Evolutionary conservation across 768 basidiomycete genomes (phyloP).

Genomic region (Lentinus tigrinus): DNA sequence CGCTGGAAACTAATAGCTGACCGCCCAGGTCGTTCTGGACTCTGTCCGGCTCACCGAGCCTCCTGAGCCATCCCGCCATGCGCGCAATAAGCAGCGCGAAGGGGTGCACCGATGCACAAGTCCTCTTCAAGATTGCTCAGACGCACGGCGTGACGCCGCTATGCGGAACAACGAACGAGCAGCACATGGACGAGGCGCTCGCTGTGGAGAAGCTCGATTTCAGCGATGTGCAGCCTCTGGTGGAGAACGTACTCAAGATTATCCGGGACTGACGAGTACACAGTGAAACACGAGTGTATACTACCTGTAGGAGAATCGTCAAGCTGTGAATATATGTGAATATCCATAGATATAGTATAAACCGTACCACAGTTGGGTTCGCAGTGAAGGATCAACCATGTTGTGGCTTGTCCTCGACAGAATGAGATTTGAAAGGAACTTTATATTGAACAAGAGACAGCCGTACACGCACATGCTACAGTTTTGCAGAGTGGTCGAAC

Average conservation of each 20-base stretch:
- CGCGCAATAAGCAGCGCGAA: constrained; percentile 43
- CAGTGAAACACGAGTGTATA: too few relatives aligned
- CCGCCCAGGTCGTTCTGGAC: constrained; percentile 80
- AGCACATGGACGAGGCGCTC: constrained; percentile 69
- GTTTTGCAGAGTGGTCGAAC: constrained; percentile 29
- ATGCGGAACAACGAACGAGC: constrained; percentile 67
- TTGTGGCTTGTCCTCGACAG: too few relatives aligned
- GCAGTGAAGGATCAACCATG: too few relatives aligned
- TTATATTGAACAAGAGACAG: constrained; percentile 30
- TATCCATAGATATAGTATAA: too few relatives aligned
- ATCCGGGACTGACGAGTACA: not conserved
- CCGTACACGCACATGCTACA: constrained; percentile 46
- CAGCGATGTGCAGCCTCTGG: constrained; percentile 15
- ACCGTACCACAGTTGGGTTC: too few relatives aligned
- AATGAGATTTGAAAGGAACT: constrained; percentile 14
- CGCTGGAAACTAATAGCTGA: not conserved
- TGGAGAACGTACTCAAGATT: not conserved
- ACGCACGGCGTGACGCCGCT: constrained; percentile 66
- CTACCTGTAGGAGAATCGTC: too few relatives aligned
- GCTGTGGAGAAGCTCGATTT: constrained; percentile 40
- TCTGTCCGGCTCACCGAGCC: constrained; percentile 65
- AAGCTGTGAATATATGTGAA: too few relatives aligned
- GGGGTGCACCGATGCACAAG: constrained; percentile 61
- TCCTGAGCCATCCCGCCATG: constrained; percentile 52
- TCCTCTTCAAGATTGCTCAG: constrained; percentile 68